These are phyloP conservation scores for Arthrocladium fulminans DNA, from an alignment of 2,329 filamentous ascomycete species.

Conservation along the genomic window DNA sequence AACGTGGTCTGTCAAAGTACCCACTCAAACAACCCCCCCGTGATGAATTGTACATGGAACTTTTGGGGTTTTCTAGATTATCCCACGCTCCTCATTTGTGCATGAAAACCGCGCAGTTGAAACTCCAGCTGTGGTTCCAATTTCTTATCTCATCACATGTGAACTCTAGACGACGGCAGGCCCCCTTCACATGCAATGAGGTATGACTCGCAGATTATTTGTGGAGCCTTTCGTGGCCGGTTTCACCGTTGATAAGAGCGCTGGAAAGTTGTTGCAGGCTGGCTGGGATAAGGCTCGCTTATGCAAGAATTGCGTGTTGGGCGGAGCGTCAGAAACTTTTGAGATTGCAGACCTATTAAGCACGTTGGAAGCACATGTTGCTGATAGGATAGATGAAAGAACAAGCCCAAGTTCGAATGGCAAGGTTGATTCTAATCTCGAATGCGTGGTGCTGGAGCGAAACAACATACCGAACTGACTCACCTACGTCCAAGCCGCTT, in stretches of 20 bases:
- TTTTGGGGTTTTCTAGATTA: too few relatives aligned
- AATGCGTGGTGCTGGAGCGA: too few relatives aligned
- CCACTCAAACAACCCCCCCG: neutral
- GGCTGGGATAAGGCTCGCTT: neutral
- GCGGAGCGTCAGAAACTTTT: neutral
- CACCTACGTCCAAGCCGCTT: too few relatives aligned
- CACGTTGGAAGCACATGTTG: too few relatives aligned
- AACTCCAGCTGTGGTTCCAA: too few relatives aligned
- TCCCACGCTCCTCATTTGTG: neutral
- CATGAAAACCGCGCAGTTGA: neutral
- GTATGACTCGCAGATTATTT: neutral
- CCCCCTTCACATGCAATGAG: neutral
- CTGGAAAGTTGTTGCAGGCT: neutral
- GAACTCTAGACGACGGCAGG: neutral
- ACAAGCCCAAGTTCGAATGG: too few relatives aligned
- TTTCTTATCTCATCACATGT: neutral
- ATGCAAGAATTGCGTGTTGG: neutral
- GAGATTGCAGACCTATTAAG: neutral
- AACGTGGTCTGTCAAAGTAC: neutral
- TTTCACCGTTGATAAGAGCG: neutral
- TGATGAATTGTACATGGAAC: neutral
- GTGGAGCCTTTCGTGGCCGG: neutral
- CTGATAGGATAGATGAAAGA: too few relatives aligned
- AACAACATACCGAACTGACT: too few relatives aligned
- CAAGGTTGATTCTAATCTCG: too few relatives aligned